phyloP scores from a whole-genome alignment of 2,329 filamentous ascomycete genomes.

The Diatrype stigma region DNA sequence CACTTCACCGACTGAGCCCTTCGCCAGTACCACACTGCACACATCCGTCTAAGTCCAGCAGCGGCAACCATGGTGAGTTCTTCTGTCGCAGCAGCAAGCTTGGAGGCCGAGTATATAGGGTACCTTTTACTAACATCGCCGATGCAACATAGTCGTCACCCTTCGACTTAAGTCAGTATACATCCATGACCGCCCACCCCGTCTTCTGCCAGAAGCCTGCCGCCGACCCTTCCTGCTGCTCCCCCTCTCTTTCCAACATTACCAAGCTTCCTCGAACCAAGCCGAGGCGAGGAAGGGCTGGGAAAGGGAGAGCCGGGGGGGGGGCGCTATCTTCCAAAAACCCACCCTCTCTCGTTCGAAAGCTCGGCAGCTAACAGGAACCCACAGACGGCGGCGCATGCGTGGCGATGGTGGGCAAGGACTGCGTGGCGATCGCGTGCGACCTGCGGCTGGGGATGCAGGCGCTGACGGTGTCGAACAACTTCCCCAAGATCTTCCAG shows the following conservation, averaged over 20 bases:
- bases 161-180: conserved; percentile 83
- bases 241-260: neutral
- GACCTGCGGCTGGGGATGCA: conserved; percentile 97
- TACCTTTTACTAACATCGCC: conserved; percentile 25
- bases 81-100: conserved; percentile 6
- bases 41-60: conserved; percentile 5
- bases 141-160: conserved; percentile 65
- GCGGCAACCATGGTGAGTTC: too few relatives aligned
- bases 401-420: conserved; percentile 98
- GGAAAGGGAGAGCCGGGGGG: too few relatives aligned
- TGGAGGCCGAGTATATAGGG: conserved; percentile 11
- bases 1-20: too few relatives aligned
- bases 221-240: neutral
- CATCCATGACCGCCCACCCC: conserved; percentile 10
- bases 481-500: conserved; percentile 99
- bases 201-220: conserved; percentile 3
- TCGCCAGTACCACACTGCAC: conserved; percentile 9
- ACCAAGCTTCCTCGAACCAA: too few relatives aligned
- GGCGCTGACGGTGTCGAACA: conserved; percentile 95
- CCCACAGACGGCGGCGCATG: conserved; percentile 77
- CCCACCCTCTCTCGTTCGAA: neutral
- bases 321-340: too few relatives aligned
- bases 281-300: too few relatives aligned
- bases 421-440: conserved; percentile 99
- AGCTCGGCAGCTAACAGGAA: neutral